Conservation (phyloP, 768 basidiomycete genomes). For the Collybia mongolica region DNA sequence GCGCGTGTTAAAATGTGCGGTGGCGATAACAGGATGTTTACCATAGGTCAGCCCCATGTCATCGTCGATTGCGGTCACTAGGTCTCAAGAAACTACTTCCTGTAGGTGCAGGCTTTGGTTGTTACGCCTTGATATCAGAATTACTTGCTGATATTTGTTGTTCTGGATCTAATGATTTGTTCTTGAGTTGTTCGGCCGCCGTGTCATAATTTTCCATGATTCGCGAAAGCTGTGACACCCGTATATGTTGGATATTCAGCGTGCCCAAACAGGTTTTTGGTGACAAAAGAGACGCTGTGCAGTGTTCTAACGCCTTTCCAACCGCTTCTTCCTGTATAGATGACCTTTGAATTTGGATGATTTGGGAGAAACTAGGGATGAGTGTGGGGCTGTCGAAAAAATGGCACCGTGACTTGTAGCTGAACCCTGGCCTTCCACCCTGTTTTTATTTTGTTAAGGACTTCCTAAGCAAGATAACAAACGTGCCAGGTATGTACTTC, state of each 20-base stretch:
- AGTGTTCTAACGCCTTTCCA: conserved; percentile 16
- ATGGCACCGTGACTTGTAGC: conserved; percentile 7
- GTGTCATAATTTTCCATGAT: conserved; percentile 16
- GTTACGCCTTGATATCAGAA: conserved; percentile 18
- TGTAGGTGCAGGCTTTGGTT: conserved; percentile 6
- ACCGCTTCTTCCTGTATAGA: neutral
- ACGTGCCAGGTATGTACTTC: neutral
- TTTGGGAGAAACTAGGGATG: neutral
- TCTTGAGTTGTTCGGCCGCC: conserved; percentile 20
- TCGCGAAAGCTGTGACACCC: conserved; percentile 9
- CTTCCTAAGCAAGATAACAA: neutral
- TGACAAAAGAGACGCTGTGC: conserved; percentile 16
- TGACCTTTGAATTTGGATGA: neutral
- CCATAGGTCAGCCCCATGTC: conserved; percentile 29
- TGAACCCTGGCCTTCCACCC: conserved; percentile 1
- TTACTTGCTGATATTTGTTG: conserved; percentile 13
- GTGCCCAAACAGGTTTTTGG: conserved; percentile 25
- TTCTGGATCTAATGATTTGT: conserved; percentile 16
- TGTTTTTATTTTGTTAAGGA: neutral
- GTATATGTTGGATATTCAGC: conserved; percentile 19
- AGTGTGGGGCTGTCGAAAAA: neutral
- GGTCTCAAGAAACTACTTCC: conserved; percentile 14
- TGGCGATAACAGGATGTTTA: conserved; percentile 12
- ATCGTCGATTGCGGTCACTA: conserved; percentile 22
- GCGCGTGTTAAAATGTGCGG: neutral